Evolutionary conservation across 805 yeast species (phyloP).

Genomic region (Wickerhamomyces bisporus): DNA sequence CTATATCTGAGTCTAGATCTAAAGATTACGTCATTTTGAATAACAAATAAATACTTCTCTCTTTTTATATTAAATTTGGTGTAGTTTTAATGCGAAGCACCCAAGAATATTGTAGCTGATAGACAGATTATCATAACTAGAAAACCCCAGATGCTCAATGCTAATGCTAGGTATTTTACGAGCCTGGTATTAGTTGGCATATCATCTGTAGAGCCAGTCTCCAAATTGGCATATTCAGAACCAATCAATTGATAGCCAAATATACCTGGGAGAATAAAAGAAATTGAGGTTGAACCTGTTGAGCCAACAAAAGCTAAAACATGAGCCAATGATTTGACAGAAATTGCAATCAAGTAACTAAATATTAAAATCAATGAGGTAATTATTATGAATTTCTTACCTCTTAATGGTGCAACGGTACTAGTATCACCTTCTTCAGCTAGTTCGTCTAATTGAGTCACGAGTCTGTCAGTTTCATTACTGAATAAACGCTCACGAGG

Average conservation of each 20-base stretch:
- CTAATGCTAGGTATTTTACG: constrained; percentile 32
- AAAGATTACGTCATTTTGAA: too few relatives aligned
- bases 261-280: constrained; percentile 85
- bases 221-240: constrained; percentile 30
- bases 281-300: constrained; percentile 88
- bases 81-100: constrained; percentile 19
- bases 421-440: constrained; percentile 26
- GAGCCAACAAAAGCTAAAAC: constrained; percentile 88
- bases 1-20: too few relatives aligned
- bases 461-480: constrained; percentile 7
- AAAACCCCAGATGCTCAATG: constrained; percentile 43
- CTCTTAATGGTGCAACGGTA: constrained; percentile 23
- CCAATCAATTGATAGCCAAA: constrained; percentile 74
- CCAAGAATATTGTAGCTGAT: constrained; percentile 29
- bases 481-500: background rate
- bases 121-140: constrained; percentile 48
- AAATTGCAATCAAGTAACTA: constrained; percentile 60
- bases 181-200: constrained; percentile 24
- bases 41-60: too few relatives aligned
- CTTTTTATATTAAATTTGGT: too few relatives aligned
- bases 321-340: constrained; percentile 69
- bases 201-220: constrained; percentile 24
- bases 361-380: constrained; percentile 46
- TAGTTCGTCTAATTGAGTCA: constrained; percentile 22
- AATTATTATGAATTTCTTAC: constrained; percentile 41